Conservation (phyloP, 345 rosid species). For the Linum tenue region DNA sequence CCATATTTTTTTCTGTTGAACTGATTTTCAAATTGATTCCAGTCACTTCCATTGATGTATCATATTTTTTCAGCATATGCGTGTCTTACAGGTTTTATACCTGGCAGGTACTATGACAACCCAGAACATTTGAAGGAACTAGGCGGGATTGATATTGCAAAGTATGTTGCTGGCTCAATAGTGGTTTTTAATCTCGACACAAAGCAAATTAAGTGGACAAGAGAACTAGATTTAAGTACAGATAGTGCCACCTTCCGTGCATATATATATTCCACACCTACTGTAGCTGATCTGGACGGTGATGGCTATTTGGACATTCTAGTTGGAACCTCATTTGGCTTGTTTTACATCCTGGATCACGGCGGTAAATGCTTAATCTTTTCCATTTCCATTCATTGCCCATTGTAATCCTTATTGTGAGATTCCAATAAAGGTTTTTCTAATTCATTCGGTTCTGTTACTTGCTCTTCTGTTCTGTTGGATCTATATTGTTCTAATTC, state of each 20-base stretch:
- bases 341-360: conserved; percentile 94
- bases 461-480: background rate
- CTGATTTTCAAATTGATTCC: background rate
- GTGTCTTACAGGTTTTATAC: background rate
- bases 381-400: background rate
- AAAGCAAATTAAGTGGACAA: conserved; percentile 93
- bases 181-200: conserved; percentile 96
- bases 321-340: conserved; percentile 93
- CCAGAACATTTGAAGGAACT: conserved; percentile 83
- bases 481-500: background rate
- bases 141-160: conserved; percentile 75
- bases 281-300: conserved; percentile 96
- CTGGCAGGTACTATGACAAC: conserved; percentile 83
- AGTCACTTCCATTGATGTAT: background rate
- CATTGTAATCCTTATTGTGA: background rate
- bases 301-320: conserved; percentile 97
- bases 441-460: background rate
- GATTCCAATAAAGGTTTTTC: background rate
- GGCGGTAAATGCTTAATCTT: conserved; percentile 46
- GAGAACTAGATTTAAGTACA: conserved; percentile 75
- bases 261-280: conserved; percentile 86
- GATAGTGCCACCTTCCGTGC: conserved; percentile 65
- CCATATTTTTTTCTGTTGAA: background rate
- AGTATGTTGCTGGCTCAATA: conserved; percentile 80
- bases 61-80: background rate